These are phyloP conservation scores for Ascochyta pisi DNA, from an alignment of 2,329 filamentous ascomycete genomes.

Conservation along the genomic window DNA sequence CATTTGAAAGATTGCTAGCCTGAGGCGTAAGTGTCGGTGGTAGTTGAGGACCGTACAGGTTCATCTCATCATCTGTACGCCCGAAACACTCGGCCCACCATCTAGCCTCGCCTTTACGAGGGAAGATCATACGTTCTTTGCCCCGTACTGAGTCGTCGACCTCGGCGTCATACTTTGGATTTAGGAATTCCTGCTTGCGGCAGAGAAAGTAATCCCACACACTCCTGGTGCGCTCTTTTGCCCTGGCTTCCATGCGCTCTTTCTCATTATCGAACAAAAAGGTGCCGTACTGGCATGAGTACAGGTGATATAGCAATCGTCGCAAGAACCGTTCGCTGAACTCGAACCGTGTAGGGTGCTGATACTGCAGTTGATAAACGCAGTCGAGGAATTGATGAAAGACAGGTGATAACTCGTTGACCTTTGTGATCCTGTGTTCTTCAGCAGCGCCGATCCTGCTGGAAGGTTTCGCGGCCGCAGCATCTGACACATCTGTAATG, in stretches of 20 bases:
- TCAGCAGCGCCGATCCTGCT: conserved; percentile 53
- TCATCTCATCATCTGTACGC: conserved; percentile 91
- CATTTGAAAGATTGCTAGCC: conserved; percentile 34
- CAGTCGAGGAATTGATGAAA: conserved; percentile 98
- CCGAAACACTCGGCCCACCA: conserved; percentile 96
- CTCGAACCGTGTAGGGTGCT: conserved; percentile 88
- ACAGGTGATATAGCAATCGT: conserved; percentile 88
- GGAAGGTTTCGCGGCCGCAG: conserved; percentile 39
- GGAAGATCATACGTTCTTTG: conserved; percentile 84
- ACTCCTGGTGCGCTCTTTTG: conserved; percentile 76
- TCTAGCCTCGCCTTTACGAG: conserved; percentile 75
- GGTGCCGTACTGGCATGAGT: conserved; percentile 95
- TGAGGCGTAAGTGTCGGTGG: conserved; percentile 37
- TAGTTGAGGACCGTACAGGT: conserved; percentile 57
- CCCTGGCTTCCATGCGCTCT: conserved; percentile 74
- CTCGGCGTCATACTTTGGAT: conserved; percentile 75
- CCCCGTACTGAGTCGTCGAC: conserved; percentile 81
- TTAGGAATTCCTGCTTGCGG: conserved; percentile 80
- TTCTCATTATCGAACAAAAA: conserved; percentile 97
- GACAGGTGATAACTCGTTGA: conserved; percentile 92
- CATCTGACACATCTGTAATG: conserved; percentile 56
- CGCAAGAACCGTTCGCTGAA: conserved; percentile 94
- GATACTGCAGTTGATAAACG: conserved; percentile 86
- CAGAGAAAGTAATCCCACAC: conserved; percentile 97
- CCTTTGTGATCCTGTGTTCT: conserved; percentile 74